A percentile compares a stretch with the other conserved stretches of the same genome.
These are phyloP conservation scores for Amauroascus verrucosus DNA, from an alignment of 2,329 filamentous ascomycete genomes.

Conservation along the genomic window DNA sequence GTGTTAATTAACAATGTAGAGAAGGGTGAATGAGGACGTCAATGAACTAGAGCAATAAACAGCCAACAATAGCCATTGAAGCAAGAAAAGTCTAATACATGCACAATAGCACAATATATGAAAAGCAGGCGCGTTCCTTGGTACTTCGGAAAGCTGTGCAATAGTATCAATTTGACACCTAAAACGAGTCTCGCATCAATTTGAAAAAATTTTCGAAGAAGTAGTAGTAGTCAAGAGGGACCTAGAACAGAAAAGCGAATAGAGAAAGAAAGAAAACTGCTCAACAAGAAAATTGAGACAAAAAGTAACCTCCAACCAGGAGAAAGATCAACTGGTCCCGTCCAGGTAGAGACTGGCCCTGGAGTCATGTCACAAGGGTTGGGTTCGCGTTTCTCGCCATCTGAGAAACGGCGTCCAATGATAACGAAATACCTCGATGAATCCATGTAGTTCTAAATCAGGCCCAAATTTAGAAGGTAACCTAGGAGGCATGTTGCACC, in stretches of 20 bases:
- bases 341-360: not conserved
- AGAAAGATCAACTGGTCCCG: not conserved
- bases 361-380: not conserved
- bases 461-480: not conserved
- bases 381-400: not conserved
- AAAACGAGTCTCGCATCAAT: not conserved
- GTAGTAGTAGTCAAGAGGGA: not conserved
- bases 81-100: not conserved
- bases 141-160: not conserved
- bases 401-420: constrained; percentile 1
- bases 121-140: not conserved
- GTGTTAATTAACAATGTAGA: not conserved
- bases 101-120: not conserved
- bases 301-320: not conserved
- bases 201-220: not conserved
- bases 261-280: not conserved
- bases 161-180: not conserved
- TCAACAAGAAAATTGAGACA: not conserved
- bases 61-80: not conserved
- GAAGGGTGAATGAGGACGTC: not conserved
- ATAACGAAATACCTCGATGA: not conserved
- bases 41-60: not conserved
- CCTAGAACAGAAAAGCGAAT: not conserved
- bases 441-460: not conserved
- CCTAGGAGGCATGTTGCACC: not conserved